Base-by-base conservation (phyloP, 2,329 filamentous ascomycete genomes). In the Hymenoscyphus infarciens region DNA sequence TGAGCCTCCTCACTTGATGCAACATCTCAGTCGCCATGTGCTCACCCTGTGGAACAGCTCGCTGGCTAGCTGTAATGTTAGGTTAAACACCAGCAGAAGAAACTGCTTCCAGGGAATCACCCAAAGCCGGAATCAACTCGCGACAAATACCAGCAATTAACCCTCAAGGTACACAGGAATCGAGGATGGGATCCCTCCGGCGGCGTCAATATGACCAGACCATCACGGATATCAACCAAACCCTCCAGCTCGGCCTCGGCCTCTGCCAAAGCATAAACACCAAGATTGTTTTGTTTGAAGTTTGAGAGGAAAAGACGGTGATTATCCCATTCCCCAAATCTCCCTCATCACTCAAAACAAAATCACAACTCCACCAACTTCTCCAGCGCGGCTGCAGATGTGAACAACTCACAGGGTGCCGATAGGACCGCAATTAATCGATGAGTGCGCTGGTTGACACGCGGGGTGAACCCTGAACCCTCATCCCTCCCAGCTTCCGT, bases 381-480 rank as follows among this genome's bases (percentile, higher is more conserved):
- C 45, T 52, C n/a, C 19, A 22, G 45, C 42, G 42, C 42, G 42
- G 42, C 39, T 45, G 39, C 39, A 49, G n/a, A 49, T 49, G 42
- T 49, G n/a, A 7, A 52, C 22, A 10, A 10, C 4, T 42, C 16
- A 25, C 45, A 52, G 45, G 10, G 19, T 52, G 7, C 10, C 19
- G 42, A 49, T 49, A 52, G 19, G 45, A 22, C 22, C 13, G 19
- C 45, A 25, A 22, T 52, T 10, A 52, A 52, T 52, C 19, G 45
- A 19, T 52, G 45, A 25, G 25, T 52, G 45, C 45, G 11, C 35
- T 38, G 35, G 16, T 38, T 2, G 35, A 38, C 35, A 38, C 35
- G 45, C 45, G 45, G 45, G 22, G 45, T 52, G 15, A 13, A 3
- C 45, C n/a, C 10, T 52, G 45, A 22, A n/a, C n/a, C 39, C 16